Evolutionary conservation across 495 filamentous ascomycete species (phyloP), one percentile per base, ranked within the genome.

Genomic region (Rhizodiscina lignyota): DNA sequence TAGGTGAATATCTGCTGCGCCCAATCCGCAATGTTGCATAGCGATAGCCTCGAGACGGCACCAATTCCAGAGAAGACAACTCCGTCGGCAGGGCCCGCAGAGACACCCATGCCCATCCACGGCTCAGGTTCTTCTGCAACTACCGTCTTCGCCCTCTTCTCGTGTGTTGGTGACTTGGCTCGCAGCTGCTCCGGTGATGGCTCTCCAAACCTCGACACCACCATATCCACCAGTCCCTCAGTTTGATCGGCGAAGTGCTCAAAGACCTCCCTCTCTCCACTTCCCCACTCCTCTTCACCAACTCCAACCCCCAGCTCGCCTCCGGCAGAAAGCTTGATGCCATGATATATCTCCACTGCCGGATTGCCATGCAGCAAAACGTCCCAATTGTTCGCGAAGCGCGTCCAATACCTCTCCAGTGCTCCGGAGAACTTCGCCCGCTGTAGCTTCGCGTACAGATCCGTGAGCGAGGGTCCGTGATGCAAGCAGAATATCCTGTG

Each of bases 221-320:
- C 60, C 34, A 96, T 43, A 53, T 97, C 89, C 15, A 92, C 67
- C 38, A 74, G 72, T 20, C 66, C 89, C 57, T 73, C 61, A 22
- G 65, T 54, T 58, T 81, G 42, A 52, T 54, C 39, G 5, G 82
- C 71, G 46, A 92, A 74, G 13, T 80, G 83, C 52, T 92, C 89
- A 1, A 99, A 62, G 1, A 94, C 87, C 45, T 85, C 84, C 47
- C 86, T 60, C 58, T 93, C 85, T 11, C 83, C 83, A 44, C 83
- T 92, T 2, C 86, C 85, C 60, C 85, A 74, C 39, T 93, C 82
- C 57, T 94, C 85, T 49, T 93, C 85, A 21, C 86, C 89, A 10
- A 94, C 85, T 1, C 91, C 91, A 12, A 93, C 69, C 13, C 89
- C 91, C 18, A 94, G 72, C 56, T 93, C 84, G 4, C 87, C 89